These are phyloP conservation scores for Penicillium crustosum DNA, from an alignment of 2,329 filamentous ascomycete genomes.

Conservation along the genomic window DNA sequence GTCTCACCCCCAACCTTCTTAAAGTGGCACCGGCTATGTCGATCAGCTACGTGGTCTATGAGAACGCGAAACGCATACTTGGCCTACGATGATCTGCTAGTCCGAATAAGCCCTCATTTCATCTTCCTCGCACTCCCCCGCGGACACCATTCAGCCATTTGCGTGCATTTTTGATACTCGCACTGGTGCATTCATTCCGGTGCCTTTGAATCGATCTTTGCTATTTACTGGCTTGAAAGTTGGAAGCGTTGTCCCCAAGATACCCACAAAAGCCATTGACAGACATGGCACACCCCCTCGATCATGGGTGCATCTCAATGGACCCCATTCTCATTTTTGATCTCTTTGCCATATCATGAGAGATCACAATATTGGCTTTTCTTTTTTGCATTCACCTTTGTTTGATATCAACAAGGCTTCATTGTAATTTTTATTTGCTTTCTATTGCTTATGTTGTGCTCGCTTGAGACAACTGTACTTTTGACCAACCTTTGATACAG, in stretches of 20 bases:
- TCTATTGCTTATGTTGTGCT: conserved; percentile 2
- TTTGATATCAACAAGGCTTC: conserved; percentile 2
- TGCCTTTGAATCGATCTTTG: background rate
- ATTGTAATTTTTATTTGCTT: conserved; percentile 5
- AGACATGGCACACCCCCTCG: conserved; percentile 13
- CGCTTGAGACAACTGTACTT: conserved; percentile 7
- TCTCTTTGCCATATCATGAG: background rate
- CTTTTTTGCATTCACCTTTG: conserved; percentile 6
- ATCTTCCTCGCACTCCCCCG: background rate
- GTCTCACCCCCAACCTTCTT: conserved; percentile 87
- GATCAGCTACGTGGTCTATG: conserved; percentile 92
- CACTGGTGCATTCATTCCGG: background rate
- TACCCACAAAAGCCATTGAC: conserved; percentile 31
- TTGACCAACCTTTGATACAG: conserved; percentile 10
- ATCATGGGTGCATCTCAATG: conserved; percentile 16
- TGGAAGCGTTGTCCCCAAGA: conserved; percentile 28
- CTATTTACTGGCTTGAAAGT: conserved; percentile 8
- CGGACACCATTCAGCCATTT: background rate
- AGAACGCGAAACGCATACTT: conserved; percentile 78
- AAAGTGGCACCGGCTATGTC: conserved; percentile 96
- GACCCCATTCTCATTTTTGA: conserved; percentile 2
- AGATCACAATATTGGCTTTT: background rate
- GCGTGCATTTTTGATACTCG: conserved; percentile 1
- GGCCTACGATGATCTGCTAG: conserved; percentile 43
- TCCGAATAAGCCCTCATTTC: background rate